Base-by-base conservation (phyloP, 441 rosid species). In the Aleurites moluccanus region DNA sequence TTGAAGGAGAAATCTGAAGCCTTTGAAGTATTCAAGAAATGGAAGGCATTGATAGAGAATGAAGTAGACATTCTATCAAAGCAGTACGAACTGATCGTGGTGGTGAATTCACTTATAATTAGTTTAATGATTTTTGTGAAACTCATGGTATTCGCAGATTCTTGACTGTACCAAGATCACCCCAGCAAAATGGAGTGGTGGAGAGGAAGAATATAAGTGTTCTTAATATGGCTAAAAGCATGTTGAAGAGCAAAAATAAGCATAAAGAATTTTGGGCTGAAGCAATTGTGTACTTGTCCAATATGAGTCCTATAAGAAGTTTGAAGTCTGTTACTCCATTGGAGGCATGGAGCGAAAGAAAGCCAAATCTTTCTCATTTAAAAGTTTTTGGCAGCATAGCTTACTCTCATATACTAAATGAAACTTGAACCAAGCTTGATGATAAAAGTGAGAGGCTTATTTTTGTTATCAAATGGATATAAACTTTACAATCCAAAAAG, bases 161-260 rank as follows among this genome's bases (percentile, higher is more conserved):
- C 3, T 25, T 74, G 4, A 66, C 21, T 8, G 28, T 42, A 9
- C 77, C 27, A 9, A 64, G 70, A 23, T 64, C 71, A 4, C 55
- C 64, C 14, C 27, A n/a, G n/a, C n/a, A n/a, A n/a, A 65, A 2
- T n/a, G 13, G 5, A 56, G 23, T 23, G 30, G 62, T 9, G 25
- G 25, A 52, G 15, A 27, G 0, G 5, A 47, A 50, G 2, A 63
- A 73, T 38, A 59, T 9, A 11, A 52, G 25, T 10, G 6, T 64
- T 35, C 16, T 59, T 23, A 1, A 56, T 6, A 59, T 59, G 63
- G 7, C 16, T 25, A 4, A 1, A 9, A 23, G 66, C 14, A 67
- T 67, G 73, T 20, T 75, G 40, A 75, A 66, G n/a, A 30, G 28
- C 18, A 56, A 70, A 38, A 20, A 49, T 6, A 38, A 74, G 56